Evolutionary conservation across 768 basidiomycete genomes (phyloP), one percentile per base, ranked within the genome.

Genomic region (Mrakia gelida): DNA sequence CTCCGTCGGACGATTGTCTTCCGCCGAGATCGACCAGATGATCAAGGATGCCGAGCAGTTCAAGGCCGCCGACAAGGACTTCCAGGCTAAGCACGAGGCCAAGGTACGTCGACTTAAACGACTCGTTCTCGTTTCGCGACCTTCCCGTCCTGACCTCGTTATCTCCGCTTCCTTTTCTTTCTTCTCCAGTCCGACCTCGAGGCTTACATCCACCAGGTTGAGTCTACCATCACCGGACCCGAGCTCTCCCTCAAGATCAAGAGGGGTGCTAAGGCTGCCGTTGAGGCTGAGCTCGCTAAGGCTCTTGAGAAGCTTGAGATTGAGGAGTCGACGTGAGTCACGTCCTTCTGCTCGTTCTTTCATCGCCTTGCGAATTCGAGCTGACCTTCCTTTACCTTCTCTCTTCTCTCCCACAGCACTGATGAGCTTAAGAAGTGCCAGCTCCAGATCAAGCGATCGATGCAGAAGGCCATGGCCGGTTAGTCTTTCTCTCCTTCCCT

Each of bases 11-110:
- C 95, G 97, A 87, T 90, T 99, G 82, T 97, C 96, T 70, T 90
- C 92, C 74, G 93, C 91, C 81, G 97, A 99, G 89, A 99, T 99
- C 80, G 95, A 98, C 83, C 95, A 98, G 87, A 98, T 98, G 97
- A 97, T 98, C 88, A 95, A 95, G 89, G 96, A 98, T 84, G 94
- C 97, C 75, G 96, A 98, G 86, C 93, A 95, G 86, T 97, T 89
- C 90, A 95, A 95, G 88, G 89, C 90, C 84, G 93, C 92, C 38
- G 92, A 94, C 89, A 97, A 95, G 88, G 97, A 98, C 85, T 98
- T 96, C 90, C 93, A 94, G 80, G 91, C 95, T 76, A 92, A 92
- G 81, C 97, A 99, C 85, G 95, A 98, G 87, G 95, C 97, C 80
- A 97, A 95, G 86, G 65, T 67, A 21, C n/a, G 65, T 52, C 49